Evolutionary conservation across 805 yeast species (phyloP).

Genomic region (Cephaloascus fragrans): DNA sequence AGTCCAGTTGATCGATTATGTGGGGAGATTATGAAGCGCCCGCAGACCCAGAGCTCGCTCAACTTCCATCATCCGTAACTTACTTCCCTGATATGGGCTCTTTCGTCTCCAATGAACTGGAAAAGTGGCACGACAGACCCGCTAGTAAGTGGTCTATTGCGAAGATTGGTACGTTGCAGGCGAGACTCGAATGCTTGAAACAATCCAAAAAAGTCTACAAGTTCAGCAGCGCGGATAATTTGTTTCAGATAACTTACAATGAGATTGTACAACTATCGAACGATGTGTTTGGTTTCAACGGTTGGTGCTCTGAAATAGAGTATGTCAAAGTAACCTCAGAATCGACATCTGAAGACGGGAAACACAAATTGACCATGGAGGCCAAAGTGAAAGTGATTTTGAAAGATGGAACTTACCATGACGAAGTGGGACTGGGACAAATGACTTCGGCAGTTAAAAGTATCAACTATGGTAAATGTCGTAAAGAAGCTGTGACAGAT

Average conservation of each 20-base stretch:
- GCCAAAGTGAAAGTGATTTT: conserved; percentile 25
- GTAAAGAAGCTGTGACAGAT: conserved; percentile 38
- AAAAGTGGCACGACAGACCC: conserved; percentile 22
- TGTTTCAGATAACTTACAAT: conserved; percentile 17
- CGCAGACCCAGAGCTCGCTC: not conserved
- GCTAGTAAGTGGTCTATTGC: conserved; percentile 37
- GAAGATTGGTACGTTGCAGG: conserved; percentile 38
- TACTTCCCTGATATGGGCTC: not conserved
- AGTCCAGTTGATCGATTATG: too few species aligned
- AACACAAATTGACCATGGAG: conserved; percentile 13
- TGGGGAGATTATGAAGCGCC: not conserved
- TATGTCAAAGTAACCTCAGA: conserved; percentile 7
- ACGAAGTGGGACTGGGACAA: conserved; percentile 28
- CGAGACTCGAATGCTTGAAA: conserved; percentile 26
- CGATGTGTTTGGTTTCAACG: conserved; percentile 44
- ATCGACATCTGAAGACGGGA: conserved; percentile 8
- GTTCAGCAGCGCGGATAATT: not conserved
- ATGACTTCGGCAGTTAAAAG: conserved; percentile 22
- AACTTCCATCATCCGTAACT: not conserved
- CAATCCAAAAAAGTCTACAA: not conserved
- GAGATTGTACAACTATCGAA: conserved; percentile 32
- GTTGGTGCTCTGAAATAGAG: conserved; percentile 42
- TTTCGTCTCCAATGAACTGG: conserved; percentile 3
- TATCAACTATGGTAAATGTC: conserved; percentile 25
- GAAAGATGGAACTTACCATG: conserved; percentile 31